Evolutionary conservation across 2,329 filamentous ascomycete genomes (phyloP).

Genomic region (Truncatella angustata): DNA sequence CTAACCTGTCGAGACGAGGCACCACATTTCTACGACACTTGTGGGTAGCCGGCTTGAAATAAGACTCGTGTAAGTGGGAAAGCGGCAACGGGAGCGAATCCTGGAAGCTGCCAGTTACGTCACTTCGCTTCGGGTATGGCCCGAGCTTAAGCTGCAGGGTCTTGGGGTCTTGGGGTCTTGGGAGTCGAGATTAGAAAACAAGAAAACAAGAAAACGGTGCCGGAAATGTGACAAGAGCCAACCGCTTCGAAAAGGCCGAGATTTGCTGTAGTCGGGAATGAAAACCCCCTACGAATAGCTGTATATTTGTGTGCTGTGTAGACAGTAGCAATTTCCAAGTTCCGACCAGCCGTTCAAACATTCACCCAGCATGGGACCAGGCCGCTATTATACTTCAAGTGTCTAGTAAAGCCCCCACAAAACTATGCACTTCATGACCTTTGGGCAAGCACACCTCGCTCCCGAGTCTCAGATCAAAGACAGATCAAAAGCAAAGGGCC

Average conservation of each 20-base stretch:
- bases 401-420: background rate
- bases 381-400: background rate
- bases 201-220: constrained; percentile 4
- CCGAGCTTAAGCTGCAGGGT: constrained; percentile 9
- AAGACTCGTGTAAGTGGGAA: constrained; percentile 4
- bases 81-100: background rate
- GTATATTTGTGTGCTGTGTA: background rate
- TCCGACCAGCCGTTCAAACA: too few species aligned
- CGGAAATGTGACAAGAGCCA: background rate
- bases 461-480: constrained; percentile 4
- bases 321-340: too few species aligned
- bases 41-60: constrained; percentile 5
- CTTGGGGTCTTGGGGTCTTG: constrained; percentile 3
- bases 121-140: constrained; percentile 4
- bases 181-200: too few species aligned
- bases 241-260: background rate
- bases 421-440: background rate
- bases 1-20: constrained; percentile 10
- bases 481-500: background rate
- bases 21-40: constrained; percentile 6
- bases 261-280: background rate
- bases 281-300: too few species aligned
- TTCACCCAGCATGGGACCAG: too few species aligned
- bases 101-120: constrained; percentile 6
- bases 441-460: constrained; percentile 1